These are phyloP conservation scores for Chlorella sp. DNA, from an alignment of 139 green algal species.

Conservation along the genomic window DNA sequence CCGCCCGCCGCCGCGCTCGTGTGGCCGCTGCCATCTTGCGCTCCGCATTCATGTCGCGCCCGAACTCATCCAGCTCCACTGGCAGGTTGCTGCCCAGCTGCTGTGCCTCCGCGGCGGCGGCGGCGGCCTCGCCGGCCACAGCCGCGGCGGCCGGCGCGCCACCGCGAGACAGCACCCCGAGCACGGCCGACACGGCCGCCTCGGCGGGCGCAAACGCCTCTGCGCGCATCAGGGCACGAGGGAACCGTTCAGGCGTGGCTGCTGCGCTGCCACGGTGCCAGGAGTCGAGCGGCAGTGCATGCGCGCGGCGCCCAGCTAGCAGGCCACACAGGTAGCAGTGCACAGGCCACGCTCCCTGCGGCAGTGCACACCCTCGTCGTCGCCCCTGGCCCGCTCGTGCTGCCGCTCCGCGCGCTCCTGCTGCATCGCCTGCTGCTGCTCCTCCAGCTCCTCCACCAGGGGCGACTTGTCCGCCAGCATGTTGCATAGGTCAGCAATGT, in stretches of 20 bases:
- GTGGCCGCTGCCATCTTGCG: constrained; percentile 20
- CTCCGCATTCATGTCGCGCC: constrained; percentile 74
- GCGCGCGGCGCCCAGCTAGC: too few relatives aligned
- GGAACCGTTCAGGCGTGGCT: too few relatives aligned
- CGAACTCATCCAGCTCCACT: constrained; percentile 88
- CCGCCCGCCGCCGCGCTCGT: constrained; percentile 11
- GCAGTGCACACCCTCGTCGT: constrained; percentile 52
- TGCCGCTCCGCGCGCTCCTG: constrained; percentile 44
- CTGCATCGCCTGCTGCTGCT: constrained; percentile 53
- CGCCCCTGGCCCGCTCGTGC: constrained; percentile 9
- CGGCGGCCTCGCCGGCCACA: constrained; percentile 49
- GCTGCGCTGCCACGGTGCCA: too few relatives aligned
- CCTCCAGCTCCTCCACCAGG: constrained; percentile 88
- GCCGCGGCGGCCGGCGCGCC: constrained; percentile 39
- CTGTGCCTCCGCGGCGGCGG: constrained; percentile 36
- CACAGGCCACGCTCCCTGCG: too few relatives aligned
- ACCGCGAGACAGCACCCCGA: constrained; percentile 56
- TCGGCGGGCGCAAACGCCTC: constrained; percentile 59
- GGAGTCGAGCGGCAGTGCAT: too few relatives aligned
- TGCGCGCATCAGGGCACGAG: too few relatives aligned
- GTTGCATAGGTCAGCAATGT: constrained; percentile 85
- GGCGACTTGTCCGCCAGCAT: constrained; percentile 84
- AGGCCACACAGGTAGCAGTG: too few relatives aligned
- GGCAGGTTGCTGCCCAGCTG: constrained; percentile 26
- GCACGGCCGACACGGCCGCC: constrained; percentile 66